These are phyloP conservation scores for Powellomyces hirtus DNA, from an alignment of 192 early-diverging fungal genomes.

Conservation along the genomic window DNA sequence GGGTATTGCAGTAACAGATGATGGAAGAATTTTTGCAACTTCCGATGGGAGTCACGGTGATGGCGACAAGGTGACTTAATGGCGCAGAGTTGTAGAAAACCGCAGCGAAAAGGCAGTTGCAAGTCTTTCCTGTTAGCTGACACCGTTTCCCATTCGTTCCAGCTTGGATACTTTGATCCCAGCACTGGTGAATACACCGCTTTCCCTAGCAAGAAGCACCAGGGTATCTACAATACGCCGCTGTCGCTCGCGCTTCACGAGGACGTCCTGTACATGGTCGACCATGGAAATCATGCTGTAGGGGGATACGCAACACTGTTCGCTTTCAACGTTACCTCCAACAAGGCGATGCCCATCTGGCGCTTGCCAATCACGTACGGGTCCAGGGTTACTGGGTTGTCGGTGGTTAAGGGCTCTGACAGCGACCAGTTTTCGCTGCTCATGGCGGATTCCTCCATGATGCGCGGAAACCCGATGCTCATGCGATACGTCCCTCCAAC, in stretches of 20 bases:
- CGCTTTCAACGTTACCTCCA: not conserved
- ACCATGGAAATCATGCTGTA: not conserved
- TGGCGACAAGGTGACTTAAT: not conserved
- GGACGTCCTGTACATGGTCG: not conserved
- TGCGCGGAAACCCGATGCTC: not conserved
- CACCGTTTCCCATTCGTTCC: not conserved
- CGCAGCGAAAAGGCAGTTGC: not conserved
- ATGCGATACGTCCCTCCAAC: not conserved
- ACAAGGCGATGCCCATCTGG: not conserved
- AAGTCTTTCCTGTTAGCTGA: not conserved
- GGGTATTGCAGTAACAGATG: not conserved
- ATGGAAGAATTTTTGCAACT: not conserved
- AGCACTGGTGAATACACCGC: not conserved
- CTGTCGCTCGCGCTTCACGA: not conserved
- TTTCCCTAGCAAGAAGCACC: not conserved
- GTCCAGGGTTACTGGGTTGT: not conserved
- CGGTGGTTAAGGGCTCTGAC: not conserved
- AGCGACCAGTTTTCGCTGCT: not conserved
- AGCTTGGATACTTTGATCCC: not conserved
- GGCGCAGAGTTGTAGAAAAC: not conserved
- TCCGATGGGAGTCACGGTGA: not conserved
- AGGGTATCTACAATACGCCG: not conserved
- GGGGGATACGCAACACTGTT: not conserved
- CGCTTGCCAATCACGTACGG: not conserved
- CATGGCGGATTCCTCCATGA: not conserved